phyloP scores from a whole-genome alignment of 306 rosid species.

The Neltuma alba region DNA sequence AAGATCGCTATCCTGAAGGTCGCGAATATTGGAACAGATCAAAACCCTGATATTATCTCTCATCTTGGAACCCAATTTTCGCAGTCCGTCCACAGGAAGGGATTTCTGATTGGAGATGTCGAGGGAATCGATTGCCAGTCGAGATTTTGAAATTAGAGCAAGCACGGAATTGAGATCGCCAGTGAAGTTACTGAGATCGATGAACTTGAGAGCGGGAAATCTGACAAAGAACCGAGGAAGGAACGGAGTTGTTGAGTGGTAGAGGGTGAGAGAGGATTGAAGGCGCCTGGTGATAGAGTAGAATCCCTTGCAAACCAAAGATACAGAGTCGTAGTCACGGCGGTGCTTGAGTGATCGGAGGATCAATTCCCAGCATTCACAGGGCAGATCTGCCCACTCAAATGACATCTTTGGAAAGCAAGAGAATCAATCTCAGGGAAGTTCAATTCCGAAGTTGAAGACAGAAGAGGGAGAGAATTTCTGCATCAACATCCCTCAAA shows the following conservation, averaged over 20 bases:
- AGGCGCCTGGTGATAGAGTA: constrained; percentile 53
- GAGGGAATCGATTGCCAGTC: constrained; percentile 56
- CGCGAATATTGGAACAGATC: constrained; percentile 50
- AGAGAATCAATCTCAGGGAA: background rate
- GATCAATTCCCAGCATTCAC: constrained; percentile 73
- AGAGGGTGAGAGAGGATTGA: constrained; percentile 43
- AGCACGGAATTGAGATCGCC: constrained; percentile 53
- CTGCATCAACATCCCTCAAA: too few species aligned
- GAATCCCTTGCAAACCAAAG: constrained; percentile 72
- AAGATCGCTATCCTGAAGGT: constrained; percentile 51
- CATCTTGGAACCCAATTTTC: constrained; percentile 52
- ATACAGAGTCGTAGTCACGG: constrained; percentile 49
- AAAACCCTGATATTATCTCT: constrained; percentile 46
- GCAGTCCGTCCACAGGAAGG: constrained; percentile 47
- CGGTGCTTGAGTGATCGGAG: constrained; percentile 43
- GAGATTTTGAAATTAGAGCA: constrained; percentile 51
- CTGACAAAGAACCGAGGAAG: constrained; percentile 57
- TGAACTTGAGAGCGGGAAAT: constrained; percentile 52
- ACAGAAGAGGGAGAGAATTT: too few species aligned
- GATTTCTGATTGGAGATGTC: constrained; percentile 55
- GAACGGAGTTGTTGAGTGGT: constrained; percentile 27
- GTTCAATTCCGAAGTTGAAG: background rate
- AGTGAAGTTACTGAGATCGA: constrained; percentile 47
- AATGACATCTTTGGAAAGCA: constrained; percentile 1
- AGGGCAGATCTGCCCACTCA: constrained; percentile 34